Base-by-base conservation (phyloP, 352 stramenopile species). In the Aphanomyces cochlioides region DNA sequence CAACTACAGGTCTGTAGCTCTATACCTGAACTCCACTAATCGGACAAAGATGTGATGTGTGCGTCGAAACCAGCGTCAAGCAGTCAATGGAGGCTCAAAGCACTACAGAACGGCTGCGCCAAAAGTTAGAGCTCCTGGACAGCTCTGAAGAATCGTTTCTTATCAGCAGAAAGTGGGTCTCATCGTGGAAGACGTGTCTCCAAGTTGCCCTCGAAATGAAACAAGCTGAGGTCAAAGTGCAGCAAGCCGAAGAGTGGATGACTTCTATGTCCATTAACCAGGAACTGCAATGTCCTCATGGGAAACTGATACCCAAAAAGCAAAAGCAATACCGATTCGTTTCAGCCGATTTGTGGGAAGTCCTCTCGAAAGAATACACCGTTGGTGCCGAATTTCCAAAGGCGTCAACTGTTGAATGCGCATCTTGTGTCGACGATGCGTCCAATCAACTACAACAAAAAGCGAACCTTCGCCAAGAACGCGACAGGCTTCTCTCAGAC, bases 201-300 rank as follows among this genome's bases (percentile, higher is more conserved):
- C 40, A 65, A 38, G 17, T 75, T 66, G 37, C 72, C 48, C 54
- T 61, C 34, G 54, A 7, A 7, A 41, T 34, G 38, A 68, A 57
- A 48, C 6, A 63, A 40, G 56, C 63, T 6, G 79, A 80, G 47
- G 17, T 37, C 19, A 75, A 73, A 39, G 39, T 56, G 34, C 74
- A 56, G 41, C 67, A 77, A 50, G 34, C 37, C 40, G 54, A 72
- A 45, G 71, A 5, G 7, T 61, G 54, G 54, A 58, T 80, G 17
- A 87, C 80, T 79, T 77, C 79, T 47, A 78, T 48, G 0, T 58
- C 67, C 1, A 71, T 94, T 38, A 94, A 94, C 56, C 74, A 86
- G 68, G 87, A 94, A 67, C 88, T 94, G n/a, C 79, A 67, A 2
- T 94, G 86, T 40, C 53, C 72, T 0, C 86, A 94, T 56, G 84